phyloP scores from a whole-genome alignment of 306 rosid species.

The Alnus rubra region DNA sequence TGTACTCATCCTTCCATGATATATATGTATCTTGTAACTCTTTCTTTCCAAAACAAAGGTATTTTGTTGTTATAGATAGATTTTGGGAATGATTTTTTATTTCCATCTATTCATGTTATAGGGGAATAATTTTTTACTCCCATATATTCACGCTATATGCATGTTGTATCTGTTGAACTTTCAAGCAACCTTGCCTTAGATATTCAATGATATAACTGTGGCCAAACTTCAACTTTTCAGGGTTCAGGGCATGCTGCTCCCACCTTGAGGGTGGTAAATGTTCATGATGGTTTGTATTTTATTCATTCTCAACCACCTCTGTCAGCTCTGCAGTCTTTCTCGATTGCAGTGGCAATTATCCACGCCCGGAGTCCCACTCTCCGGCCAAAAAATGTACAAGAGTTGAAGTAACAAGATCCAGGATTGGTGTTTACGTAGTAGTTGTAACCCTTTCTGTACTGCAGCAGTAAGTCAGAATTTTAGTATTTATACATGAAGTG shows the following conservation, averaged over 20 bases:
- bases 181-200: neutral
- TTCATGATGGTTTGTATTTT: slow-evolving; percentile 69
- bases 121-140: neutral
- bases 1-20: slow-evolving; percentile 16
- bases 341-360: slow-evolving; percentile 82
- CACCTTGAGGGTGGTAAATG: slow-evolving; percentile 78
- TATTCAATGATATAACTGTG: slow-evolving; percentile 1
- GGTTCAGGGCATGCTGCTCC: slow-evolving; percentile 47
- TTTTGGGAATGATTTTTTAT: neutral
- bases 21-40: neutral
- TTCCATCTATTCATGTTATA: neutral
- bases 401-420: slow-evolving; percentile 39
- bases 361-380: slow-evolving; percentile 73
- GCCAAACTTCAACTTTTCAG: slow-evolving; percentile 35
- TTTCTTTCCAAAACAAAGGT: neutral
- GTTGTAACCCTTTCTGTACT: slow-evolving; percentile 44
- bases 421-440: slow-evolving; percentile 37
- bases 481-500: slow-evolving; percentile 42
- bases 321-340: slow-evolving; percentile 78
- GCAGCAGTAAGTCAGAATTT: slow-evolving; percentile 41
- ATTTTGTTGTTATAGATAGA: neutral
- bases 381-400: slow-evolving; percentile 49
- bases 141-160: neutral
- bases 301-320: slow-evolving; percentile 66
- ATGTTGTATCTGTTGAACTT: slow-evolving; percentile 1